Conservation (phyloP, 2,329 filamentous ascomycete species). For the Zasmidium cellare region DNA sequence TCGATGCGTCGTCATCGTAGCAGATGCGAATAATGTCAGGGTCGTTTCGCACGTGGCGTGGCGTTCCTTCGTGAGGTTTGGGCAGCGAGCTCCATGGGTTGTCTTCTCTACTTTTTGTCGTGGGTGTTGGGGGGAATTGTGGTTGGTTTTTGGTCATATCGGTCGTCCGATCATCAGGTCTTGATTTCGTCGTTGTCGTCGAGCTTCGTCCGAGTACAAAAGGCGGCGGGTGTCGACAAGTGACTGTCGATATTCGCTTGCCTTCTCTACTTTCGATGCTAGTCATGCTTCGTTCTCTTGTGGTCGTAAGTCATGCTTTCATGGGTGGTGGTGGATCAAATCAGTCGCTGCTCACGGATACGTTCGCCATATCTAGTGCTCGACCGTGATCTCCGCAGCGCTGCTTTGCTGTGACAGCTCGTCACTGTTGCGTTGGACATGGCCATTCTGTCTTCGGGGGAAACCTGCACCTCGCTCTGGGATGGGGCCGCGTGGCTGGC, state of each 20-base stretch:
- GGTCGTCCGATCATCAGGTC: slow-evolving; percentile 18
- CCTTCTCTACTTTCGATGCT: slow-evolving; percentile 9
- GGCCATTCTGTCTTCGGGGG: slow-evolving; percentile 60
- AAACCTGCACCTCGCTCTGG: slow-evolving; percentile 62
- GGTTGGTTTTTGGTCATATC: slow-evolving; percentile 9
- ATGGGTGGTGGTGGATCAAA: slow-evolving; percentile 6
- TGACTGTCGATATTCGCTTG: slow-evolving; percentile 10
- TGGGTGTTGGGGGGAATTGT: background rate
- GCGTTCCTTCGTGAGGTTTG: slow-evolving; percentile 5
- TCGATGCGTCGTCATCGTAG: slow-evolving; percentile 4
- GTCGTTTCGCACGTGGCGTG: background rate
- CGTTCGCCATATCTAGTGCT: slow-evolving; percentile 44
- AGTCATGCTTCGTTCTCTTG: slow-evolving; percentile 12
- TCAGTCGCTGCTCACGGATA: background rate
- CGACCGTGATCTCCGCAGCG: slow-evolving; percentile 64
- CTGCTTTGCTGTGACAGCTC: slow-evolving; percentile 60
- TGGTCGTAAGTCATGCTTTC: slow-evolving; percentile 19
- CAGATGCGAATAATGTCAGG: slow-evolving; percentile 5
- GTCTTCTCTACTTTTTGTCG: slow-evolving; percentile 15
- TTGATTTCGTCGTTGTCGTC: slow-evolving; percentile 15
- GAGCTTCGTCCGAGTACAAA: slow-evolving; percentile 6
- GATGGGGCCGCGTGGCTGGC: slow-evolving; percentile 62
- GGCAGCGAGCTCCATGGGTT: slow-evolving; percentile 13
- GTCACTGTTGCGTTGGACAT: slow-evolving; percentile 62
- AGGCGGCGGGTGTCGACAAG: slow-evolving; percentile 6